Base-by-base conservation (phyloP, 2,329 filamentous ascomycete genomes). In the Botryotinia calthae region DNA sequence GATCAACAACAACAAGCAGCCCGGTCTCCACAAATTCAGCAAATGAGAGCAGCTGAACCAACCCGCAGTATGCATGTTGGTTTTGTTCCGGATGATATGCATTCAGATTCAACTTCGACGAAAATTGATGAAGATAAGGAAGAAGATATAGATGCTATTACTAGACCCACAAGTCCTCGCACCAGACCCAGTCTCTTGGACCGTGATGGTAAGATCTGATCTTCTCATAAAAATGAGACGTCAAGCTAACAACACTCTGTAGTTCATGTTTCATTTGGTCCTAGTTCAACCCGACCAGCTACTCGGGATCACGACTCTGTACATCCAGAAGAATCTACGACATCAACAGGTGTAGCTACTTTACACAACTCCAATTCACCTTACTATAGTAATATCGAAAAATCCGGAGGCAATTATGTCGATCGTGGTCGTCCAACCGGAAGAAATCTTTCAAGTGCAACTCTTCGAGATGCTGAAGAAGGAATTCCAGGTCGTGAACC, bases 31-130 rank as follows among this genome's bases (percentile, higher is more conserved):
- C 37, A 46, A n/a, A 48, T 34, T 7, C 51, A 28, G 12, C 66
- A 48, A 65, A 66, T 37, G 28, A 31, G 42, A 9, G 16, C 37
- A 28, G 20, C 62, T 12, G 62, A 65, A 46, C 72, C 69, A 51
- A 76, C 67, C 31, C 66, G 74, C 76, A 79, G 65, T 75, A 78
- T 84, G 12, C 88, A 89, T 76, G 87, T 91, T 51, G 89, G 87
- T 5, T 91, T 91, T 79, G 85, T 84, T 14, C 80, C 84, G 6
- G 74, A 79, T 44, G 76, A 73, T 42, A 61, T 73, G 40, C 64
- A 73, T 16, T 69, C 71, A 20, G 71, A 72, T 62, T 69, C 71
- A 10, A 59, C 48, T 22, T 72, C 71, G 7, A 69, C 71, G 4
- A 68, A 68, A 16, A 65, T 48, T 40, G 62, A 51, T 10, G 44